Evolutionary conservation across 2,329 filamentous ascomycete genomes (phyloP).

Genomic region (Zalaria sp.): DNA sequence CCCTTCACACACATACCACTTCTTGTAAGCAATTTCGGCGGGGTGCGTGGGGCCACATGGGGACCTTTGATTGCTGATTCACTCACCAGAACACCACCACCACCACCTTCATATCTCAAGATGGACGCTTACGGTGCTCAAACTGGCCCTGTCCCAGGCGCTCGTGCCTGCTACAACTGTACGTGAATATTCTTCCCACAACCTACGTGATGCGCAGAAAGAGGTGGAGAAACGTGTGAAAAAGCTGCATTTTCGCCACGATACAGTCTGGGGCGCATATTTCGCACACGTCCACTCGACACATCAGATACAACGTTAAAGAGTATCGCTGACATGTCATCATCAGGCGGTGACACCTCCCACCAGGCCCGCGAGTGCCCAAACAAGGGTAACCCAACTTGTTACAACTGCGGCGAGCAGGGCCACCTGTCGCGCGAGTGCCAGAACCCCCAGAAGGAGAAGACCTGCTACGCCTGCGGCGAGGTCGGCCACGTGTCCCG

Average conservation of each 20-base stretch:
- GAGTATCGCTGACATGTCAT: too few species aligned
- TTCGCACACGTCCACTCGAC: too few species aligned
- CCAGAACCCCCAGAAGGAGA: constrained; percentile 77
- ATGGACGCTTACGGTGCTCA: constrained; percentile 33
- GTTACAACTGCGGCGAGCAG: constrained; percentile 25
- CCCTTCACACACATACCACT: too few species aligned
- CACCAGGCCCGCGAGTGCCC: constrained; percentile 38
- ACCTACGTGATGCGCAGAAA: background rate
- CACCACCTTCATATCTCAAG: background rate
- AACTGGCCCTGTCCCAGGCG: constrained; percentile 18
- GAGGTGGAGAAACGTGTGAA: too few species aligned
- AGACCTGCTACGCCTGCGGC: constrained; percentile 59
- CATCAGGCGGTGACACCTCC: constrained; percentile 31
- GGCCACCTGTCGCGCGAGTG: constrained; percentile 63
- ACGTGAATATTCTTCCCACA: constrained; percentile 17
- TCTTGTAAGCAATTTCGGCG: too few species aligned
- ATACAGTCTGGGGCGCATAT: too few species aligned
- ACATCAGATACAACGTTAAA: too few species aligned
- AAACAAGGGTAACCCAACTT: constrained; percentile 32
- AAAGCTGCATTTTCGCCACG: too few species aligned
- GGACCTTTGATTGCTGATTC: too few species aligned
- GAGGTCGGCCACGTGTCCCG: constrained; percentile 82
- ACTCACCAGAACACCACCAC: too few species aligned
- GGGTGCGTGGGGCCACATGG: too few species aligned
- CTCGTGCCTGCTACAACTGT: constrained; percentile 47